phyloP scores from a whole-genome alignment of 768 basidiomycete species.

The Rubroboletus pulcherrimus region DNA sequence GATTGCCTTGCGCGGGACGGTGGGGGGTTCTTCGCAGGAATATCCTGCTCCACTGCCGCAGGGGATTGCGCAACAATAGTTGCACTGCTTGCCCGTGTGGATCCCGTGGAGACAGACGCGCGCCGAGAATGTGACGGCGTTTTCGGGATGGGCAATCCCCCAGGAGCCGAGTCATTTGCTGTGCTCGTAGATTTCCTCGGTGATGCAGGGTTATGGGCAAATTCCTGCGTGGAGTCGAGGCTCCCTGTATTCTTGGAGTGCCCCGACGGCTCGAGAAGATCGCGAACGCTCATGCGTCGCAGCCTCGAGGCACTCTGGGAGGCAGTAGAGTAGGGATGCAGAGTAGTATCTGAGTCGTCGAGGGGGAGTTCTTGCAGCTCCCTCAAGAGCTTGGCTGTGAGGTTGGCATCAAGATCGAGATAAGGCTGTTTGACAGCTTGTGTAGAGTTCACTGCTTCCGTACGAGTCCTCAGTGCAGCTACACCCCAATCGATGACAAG shows the following conservation, averaged over 20 bases:
- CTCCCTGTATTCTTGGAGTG: slow-evolving; percentile 6
- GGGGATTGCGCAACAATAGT: slow-evolving; percentile 9
- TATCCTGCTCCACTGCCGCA: slow-evolving; percentile 1
- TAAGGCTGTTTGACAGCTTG: slow-evolving; percentile 25
- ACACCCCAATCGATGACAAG: slow-evolving; percentile 48
- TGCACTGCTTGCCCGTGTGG: slow-evolving; percentile 15
- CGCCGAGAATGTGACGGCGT: slow-evolving; percentile 19
- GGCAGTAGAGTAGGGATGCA: neutral
- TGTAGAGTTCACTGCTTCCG: slow-evolving; percentile 14
- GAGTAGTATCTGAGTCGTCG: slow-evolving; percentile 14
- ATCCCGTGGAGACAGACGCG: slow-evolving; percentile 16
- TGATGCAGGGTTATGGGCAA: neutral
- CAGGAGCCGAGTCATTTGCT: slow-evolving; percentile 4
- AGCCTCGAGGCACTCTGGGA: slow-evolving; percentile 4
- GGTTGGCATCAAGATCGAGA: slow-evolving; percentile 21
- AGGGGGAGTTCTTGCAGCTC: slow-evolving; percentile 18
- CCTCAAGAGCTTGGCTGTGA: slow-evolving; percentile 18
- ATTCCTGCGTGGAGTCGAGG: slow-evolving; percentile 7
- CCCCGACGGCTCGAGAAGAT: slow-evolving; percentile 22
- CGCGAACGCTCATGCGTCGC: slow-evolving; percentile 19
- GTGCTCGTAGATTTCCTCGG: slow-evolving; percentile 7
- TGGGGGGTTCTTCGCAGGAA: slow-evolving; percentile 1
- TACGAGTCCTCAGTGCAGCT: slow-evolving; percentile 34
- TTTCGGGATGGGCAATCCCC: slow-evolving; percentile 10
- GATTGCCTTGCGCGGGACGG: neutral